phyloP scores from a whole-genome alignment of 2,329 filamentous ascomycete species.

The Lasiodiplodia citricola region DNA sequence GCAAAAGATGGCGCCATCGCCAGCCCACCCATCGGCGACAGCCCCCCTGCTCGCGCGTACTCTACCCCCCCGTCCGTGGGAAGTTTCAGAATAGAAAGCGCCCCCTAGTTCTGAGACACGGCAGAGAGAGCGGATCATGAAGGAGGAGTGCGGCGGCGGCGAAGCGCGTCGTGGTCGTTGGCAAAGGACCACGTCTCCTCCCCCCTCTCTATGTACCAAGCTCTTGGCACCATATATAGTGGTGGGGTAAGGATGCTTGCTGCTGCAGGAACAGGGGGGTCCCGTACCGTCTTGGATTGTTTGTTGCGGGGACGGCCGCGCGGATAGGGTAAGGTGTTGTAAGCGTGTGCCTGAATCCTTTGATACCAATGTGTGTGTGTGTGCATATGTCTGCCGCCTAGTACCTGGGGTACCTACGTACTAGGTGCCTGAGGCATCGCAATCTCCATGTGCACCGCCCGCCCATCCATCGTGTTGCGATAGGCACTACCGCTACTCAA shows the following conservation, averaged over 20 bases:
- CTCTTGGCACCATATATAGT: not conserved
- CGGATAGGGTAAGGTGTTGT: not conserved
- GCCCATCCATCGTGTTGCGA: no score
- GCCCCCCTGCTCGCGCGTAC: not conserved
- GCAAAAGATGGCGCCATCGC: slow-evolving; percentile 16
- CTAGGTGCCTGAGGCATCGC: no score
- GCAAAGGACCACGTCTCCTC: not conserved
- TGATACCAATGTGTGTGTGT: no score
- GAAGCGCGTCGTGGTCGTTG: not conserved
- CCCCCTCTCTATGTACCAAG: not conserved
- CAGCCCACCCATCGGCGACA: not conserved
- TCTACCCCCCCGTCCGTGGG: not conserved
- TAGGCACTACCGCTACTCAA: no score
- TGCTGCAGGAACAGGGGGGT: not conserved
- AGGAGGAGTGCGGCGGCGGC: not conserved
- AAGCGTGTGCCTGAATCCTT: no score
- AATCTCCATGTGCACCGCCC: no score
- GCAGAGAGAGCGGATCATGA: not conserved
- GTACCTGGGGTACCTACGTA: no score
- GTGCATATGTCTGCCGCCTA: no score
- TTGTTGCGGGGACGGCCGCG: not conserved
- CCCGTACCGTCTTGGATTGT: not conserved
- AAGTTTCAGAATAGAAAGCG: slow-evolving; percentile 2
- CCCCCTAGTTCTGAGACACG: not conserved
- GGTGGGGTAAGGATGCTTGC: not conserved